Percentiles rank a stretch among this genome's conserved stretches.
phyloP scores from a whole-genome alignment of 768 basidiomycete genomes.

The Mycena rosella region DNA sequence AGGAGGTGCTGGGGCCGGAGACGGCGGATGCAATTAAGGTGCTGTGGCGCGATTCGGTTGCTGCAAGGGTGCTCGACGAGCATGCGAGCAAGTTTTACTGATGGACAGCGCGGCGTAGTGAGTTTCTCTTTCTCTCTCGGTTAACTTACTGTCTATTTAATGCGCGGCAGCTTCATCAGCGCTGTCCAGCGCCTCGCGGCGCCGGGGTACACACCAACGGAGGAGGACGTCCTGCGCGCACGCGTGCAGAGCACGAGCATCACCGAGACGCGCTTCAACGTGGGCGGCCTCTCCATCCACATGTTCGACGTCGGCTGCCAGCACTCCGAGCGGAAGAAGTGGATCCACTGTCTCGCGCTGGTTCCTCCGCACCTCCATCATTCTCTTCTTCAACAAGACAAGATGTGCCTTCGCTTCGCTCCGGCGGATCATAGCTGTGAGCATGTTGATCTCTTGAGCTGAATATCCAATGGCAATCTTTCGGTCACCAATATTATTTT shows the following conservation, averaged over 20 bases:
- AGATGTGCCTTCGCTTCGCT: no score
- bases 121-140: slow-evolving; percentile 41
- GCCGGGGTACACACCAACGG: slow-evolving; percentile 73
- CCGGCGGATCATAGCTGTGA: no score
- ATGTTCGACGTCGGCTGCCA: slow-evolving; percentile 74
- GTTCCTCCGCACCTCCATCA: no score
- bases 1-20: slow-evolving; percentile 70
- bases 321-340: slow-evolving; percentile 47
- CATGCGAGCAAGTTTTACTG: slow-evolving; percentile 71
- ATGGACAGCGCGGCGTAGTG: slow-evolving; percentile 82
- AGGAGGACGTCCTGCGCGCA: slow-evolving; percentile 79
- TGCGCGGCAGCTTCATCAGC: slow-evolving; percentile 71
- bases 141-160: background rate
- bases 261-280: slow-evolving; percentile 74
- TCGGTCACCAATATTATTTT: no score
- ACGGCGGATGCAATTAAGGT: slow-evolving; percentile 64
- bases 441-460: no score
- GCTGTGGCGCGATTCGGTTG: slow-evolving; percentile 65
- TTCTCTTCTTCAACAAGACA: no score
- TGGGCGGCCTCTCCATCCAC: slow-evolving; percentile 61
- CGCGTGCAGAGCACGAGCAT: slow-evolving; percentile 84
- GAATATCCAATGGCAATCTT: no score
- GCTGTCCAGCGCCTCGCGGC: slow-evolving; percentile 74
- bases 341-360: no score
- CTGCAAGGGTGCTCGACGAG: slow-evolving; percentile 40